Conservation (phyloP, 495 filamentous ascomycete species). For the Daldinia concentrica region DNA sequence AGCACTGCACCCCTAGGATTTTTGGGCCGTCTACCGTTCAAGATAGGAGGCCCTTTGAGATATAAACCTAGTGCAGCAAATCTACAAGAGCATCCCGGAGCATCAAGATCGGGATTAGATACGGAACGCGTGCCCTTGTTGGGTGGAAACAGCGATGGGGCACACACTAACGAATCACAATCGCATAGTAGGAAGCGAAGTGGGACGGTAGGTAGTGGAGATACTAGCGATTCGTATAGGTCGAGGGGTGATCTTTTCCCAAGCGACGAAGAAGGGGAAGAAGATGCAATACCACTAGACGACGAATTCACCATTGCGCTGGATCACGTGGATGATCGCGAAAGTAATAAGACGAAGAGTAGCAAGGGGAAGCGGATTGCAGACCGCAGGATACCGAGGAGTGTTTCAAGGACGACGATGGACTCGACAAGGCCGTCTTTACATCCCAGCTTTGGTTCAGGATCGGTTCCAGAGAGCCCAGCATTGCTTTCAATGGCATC, state of each 20-base stretch:
- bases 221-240: slow-evolving; percentile 86
- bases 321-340: slow-evolving; percentile 77
- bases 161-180: slow-evolving; percentile 26
- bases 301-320: slow-evolving; percentile 91
- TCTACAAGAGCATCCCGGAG: slow-evolving; percentile 84
- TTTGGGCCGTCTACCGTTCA: slow-evolving; percentile 82
- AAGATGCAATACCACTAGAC: slow-evolving; percentile 90
- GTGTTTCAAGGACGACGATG: slow-evolving; percentile 59
- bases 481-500: slow-evolving; percentile 59
- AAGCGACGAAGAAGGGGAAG: slow-evolving; percentile 87
- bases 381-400: slow-evolving; percentile 66
- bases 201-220: slow-evolving; percentile 80
- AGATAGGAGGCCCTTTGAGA: slow-evolving; percentile 80
- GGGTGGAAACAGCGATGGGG: slow-evolving; percentile 57
- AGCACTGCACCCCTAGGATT: slow-evolving; percentile 88
- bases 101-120: slow-evolving; percentile 48
- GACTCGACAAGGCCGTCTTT: slow-evolving; percentile 57
- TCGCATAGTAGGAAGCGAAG: slow-evolving; percentile 73
- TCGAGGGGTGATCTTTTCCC: slow-evolving; percentile 95
- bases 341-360: slow-evolving; percentile 71
- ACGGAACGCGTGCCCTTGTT: slow-evolving; percentile 80
- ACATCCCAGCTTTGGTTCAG: slow-evolving; percentile 47
- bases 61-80: slow-evolving; percentile 94
- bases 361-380: slow-evolving; percentile 68
- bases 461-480: slow-evolving; percentile 48